Evolutionary conservation across 2,329 filamentous ascomycete species (phyloP).

Genomic region (Tolypocladium ovalisporum): DNA sequence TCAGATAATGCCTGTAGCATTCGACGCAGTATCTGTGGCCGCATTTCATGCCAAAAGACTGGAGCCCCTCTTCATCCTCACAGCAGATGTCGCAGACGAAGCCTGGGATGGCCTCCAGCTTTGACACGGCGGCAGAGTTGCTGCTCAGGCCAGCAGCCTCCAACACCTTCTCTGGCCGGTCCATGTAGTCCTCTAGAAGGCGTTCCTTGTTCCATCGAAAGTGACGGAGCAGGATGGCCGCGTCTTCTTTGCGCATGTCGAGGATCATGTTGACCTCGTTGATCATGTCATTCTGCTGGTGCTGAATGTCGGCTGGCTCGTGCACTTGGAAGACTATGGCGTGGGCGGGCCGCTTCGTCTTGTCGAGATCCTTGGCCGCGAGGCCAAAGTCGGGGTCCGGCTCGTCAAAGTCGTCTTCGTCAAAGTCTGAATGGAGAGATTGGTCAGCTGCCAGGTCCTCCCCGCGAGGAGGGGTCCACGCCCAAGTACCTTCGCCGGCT

Average conservation of each 20-base stretch:
- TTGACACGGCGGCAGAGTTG: conserved; percentile 49
- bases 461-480: neutral
- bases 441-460: conserved; percentile 5
- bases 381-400: conserved; percentile 44
- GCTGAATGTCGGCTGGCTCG: conserved; percentile 69
- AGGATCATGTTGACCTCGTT: conserved; percentile 86
- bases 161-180: conserved; percentile 65
- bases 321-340: conserved; percentile 79
- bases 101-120: conserved; percentile 58
- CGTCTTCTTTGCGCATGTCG: conserved; percentile 77
- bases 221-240: conserved; percentile 79
- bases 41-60: conserved; percentile 91
- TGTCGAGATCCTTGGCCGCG: conserved; percentile 50
- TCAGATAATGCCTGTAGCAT: conserved; percentile 86
- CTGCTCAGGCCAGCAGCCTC: conserved; percentile 75
- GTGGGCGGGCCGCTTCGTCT: conserved; percentile 63
- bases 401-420: conserved; percentile 44
- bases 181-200: conserved; percentile 94
- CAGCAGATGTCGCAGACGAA: conserved; percentile 96
- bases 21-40: conserved; percentile 86
- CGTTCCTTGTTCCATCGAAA: conserved; percentile 95
- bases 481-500: conserved; percentile 34
- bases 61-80: conserved; percentile 66
- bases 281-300: conserved; percentile 76
- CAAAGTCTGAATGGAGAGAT: conserved; percentile 35